These are phyloP conservation scores for Aphanomyces astaci DNA, from an alignment of 352 stramenopile species.

Conservation along the genomic window DNA sequence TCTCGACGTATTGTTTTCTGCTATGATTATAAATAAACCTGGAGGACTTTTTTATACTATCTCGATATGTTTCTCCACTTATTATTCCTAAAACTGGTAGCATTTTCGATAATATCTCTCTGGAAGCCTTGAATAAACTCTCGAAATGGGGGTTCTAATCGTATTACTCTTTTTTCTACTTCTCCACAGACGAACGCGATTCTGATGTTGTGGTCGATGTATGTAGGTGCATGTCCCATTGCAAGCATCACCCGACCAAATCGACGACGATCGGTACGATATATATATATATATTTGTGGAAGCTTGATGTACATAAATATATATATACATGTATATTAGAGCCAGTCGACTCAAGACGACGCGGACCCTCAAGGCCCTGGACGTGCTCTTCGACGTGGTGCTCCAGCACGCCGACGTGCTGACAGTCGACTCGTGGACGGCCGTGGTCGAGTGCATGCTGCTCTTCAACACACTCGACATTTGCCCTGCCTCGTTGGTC, in stretches of 20 bases:
- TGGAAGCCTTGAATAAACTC: too few species aligned
- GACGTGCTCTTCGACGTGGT: constrained; percentile 82
- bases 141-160: too few species aligned
- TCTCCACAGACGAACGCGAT: neutral
- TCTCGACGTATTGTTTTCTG: too few species aligned
- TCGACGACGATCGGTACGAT: constrained; percentile 3
- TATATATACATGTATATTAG: too few species aligned
- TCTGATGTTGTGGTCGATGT: constrained; percentile 33
- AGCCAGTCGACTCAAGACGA: constrained; percentile 38
- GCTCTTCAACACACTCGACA: constrained; percentile 85
- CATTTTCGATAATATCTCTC: too few species aligned
- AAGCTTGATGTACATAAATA: too few species aligned
- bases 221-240: constrained; percentile 29
- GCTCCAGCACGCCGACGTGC: constrained; percentile 64
- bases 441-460: constrained; percentile 78
- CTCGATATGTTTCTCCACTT: too few species aligned
- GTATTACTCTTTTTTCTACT: too few species aligned
- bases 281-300: neutral
- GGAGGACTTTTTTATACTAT: too few species aligned
- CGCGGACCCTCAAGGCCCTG: constrained; percentile 60
- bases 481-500: constrained; percentile 73
- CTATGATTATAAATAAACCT: too few species aligned
- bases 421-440: constrained; percentile 64
- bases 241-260: neutral
- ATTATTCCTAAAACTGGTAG: too few species aligned